These are phyloP conservation scores for Thraustochytrium striatum DNA, from an alignment of 352 stramenopile genomes.

Conservation along the genomic window DNA sequence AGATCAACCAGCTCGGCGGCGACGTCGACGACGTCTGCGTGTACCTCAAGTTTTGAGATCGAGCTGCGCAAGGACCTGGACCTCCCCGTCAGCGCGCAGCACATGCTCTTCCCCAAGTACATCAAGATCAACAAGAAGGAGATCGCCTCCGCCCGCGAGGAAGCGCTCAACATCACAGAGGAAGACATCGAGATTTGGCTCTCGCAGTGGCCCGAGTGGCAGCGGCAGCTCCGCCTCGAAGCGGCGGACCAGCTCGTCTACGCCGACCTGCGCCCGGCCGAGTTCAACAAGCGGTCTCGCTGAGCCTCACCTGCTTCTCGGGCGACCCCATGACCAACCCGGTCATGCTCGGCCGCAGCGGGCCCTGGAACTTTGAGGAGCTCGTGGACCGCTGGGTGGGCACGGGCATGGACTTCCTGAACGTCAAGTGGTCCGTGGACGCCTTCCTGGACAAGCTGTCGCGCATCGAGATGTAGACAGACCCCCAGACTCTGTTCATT, in stretches of 20 bases:
- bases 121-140: neutral
- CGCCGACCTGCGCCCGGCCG: neutral
- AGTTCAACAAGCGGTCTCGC: slow-evolving; percentile 5
- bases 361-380: neutral
- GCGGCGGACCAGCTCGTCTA: neutral
- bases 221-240: slow-evolving; percentile 35
- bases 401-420: neutral
- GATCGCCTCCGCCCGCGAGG: neutral
- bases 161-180: slow-evolving; percentile 9
- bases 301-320: neutral
- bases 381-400: neutral
- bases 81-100: neutral
- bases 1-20: neutral
- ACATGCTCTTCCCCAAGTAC: neutral
- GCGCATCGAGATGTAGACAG: neutral
- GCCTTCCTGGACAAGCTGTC: neutral
- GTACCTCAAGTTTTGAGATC: slow-evolving; percentile 23
- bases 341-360: neutral
- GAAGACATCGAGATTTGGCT: slow-evolving; percentile 19
- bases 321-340: neutral
- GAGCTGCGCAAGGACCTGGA: neutral
- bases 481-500: neutral
- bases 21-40: slow-evolving; percentile 1
- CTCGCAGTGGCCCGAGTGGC: slow-evolving; percentile 13
- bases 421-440: neutral